Base-by-base conservation (phyloP, 495 filamentous ascomycete genomes). In the Lineolata rhizophorae region DNA sequence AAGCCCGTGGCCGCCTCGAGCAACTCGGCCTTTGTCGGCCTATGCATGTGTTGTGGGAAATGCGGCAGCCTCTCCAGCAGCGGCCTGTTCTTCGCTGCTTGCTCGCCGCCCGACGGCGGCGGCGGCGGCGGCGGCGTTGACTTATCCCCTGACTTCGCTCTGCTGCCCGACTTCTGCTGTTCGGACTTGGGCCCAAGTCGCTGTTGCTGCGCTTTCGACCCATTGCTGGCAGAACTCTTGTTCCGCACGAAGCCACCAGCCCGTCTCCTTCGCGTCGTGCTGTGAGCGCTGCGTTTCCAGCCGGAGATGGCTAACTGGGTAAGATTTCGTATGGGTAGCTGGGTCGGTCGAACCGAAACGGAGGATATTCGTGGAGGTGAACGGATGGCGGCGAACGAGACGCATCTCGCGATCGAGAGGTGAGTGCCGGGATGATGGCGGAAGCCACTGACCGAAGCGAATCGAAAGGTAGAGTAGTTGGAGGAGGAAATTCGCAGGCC, bases 11-110 rank as follows among this genome's bases (percentile, higher is more conserved):
- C 85, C 27, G 90, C 85, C 19, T 73, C 77, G 22, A 97, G 57
- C 31, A 97, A 65, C 53, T 97, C 85, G 49, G 91, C 83, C 43
- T 92, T 93, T 18, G 75, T 85, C 8, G 87, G 85, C 21, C 82
- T 62, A 53, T 94, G 83, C 15, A 75, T 46, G 29, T 73, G 44
- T 11, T 45, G 65, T 14, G 77, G 66, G 47, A 83, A 66, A 32
- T 62, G 55, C 11, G 68, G 69, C 13, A 83, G 56, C 37, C 77
- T 76, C 35, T 69, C 56, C 19, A 66, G 59, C 1, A 85, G 49
- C 35, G 61, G 56, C 34, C 58, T 60, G 30, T 38, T 40, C 8
- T 9, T 16, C 28, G 8, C 9, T 30, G 28, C 6, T 8, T 14
- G 10, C 8, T 19, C 30, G 30, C 5, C 8, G 18, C 10, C 21